phyloP scores from a whole-genome alignment of 169 alveolate genomes.

The Ichthyophthirius multifiliis region DNA sequence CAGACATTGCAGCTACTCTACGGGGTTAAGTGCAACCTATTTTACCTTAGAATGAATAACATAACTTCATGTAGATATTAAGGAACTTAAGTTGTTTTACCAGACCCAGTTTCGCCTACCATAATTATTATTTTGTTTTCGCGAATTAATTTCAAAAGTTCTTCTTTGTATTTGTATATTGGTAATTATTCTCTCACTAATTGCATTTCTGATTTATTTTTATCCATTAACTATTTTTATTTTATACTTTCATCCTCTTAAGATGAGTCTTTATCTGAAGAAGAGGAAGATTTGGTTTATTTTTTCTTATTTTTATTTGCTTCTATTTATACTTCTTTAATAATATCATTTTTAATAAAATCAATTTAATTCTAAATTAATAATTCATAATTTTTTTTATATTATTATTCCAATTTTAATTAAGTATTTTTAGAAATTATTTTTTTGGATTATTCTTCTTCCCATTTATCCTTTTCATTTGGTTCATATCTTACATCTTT shows the following conservation, averaged over 20 bases:
- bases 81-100: constrained; percentile 99
- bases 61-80: constrained; percentile 96
- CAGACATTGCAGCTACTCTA: constrained; percentile 99
- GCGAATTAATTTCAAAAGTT: constrained; percentile 89
- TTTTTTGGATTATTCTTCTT: constrained; percentile 54
- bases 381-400: constrained; percentile 65
- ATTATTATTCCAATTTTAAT: constrained; percentile 43
- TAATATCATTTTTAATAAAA: constrained; percentile 58
- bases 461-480: constrained; percentile 61
- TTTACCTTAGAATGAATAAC: constrained; percentile 94
- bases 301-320: constrained; percentile 6
- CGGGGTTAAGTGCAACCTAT: constrained; percentile 99
- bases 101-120: constrained; percentile 99
- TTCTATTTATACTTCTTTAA: constrained; percentile 47
- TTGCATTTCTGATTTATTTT: constrained; percentile 26
- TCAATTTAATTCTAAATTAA: constrained; percentile 73
- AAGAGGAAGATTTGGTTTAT: constrained; percentile 12
- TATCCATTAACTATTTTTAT: neutral
- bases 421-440: constrained; percentile 25
- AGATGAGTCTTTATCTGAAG: constrained; percentile 5
- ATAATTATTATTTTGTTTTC: constrained; percentile 92
- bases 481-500: constrained; percentile 49
- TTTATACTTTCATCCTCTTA: neutral
- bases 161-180: constrained; percentile 91
- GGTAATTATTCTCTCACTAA: constrained; percentile 87